Base-by-base conservation (phyloP, 2,329 filamentous ascomycete genomes). In the Pestalotiopsis sp. region DNA sequence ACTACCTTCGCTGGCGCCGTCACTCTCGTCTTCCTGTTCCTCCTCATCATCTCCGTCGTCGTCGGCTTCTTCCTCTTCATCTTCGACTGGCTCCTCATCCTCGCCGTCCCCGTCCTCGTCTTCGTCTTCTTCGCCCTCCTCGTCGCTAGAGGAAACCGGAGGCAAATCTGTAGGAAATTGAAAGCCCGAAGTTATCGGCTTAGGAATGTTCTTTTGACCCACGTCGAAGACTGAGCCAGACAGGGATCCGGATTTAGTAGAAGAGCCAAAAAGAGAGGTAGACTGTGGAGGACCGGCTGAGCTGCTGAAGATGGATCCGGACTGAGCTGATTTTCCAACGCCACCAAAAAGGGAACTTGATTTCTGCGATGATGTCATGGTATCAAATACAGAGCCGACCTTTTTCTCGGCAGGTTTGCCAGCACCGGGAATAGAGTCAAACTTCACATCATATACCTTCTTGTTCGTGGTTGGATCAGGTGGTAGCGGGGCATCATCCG, bases 1-100 rank as follows among this genome's bases (percentile, higher is more conserved):
- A 69, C 89, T 91, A 14, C 88, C 89, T 73, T 88, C 85, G 60
- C 78, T 83, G 1, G 68, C 78, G 9, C 68, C 78, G 7, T 88
- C 86, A 0, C 81, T 84, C 6, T 75, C 83, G 48, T 81, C 81
- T 38, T 86, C 84, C 2, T 83, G 84, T 13, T 84, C 85, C 22
- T 82, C 80, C 5, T 80, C 78, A 30, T 83, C 80, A 9, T 81
- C 81, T n/a, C 82, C 80, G 2, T 79, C 78, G 0, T 78, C 82
- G 26, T 83, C 81, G 6, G 81, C 82, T 4, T 82, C 80, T 9
- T 79, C 77, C 9, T 74, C 81, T 68, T 70, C 76, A 72, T 78
- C 76, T n/a, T 80, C 81, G 17, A 78, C 78, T 17, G 78, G 80
- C 11, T 82, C 80, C 14, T 79, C 78, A 6, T 75, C 78, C 3